Evolutionary conservation across 352 stramenopile genomes (phyloP), one percentile per base, ranked within the genome.

Genomic region (Phytophthora meadii): DNA sequence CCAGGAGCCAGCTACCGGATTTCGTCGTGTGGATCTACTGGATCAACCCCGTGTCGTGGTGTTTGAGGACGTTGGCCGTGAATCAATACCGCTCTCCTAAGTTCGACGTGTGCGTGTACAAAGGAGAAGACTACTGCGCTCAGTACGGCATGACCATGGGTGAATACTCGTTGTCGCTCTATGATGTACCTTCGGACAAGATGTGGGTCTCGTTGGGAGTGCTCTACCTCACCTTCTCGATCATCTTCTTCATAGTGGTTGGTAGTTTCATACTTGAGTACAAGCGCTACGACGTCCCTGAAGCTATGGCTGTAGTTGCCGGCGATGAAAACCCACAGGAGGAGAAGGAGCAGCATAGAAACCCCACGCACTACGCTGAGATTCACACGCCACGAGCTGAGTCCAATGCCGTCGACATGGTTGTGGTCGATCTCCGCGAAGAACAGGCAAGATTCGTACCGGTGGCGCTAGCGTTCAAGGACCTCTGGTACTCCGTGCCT

Each of bases 1-100:
- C 59, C 9, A 19, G 15, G 27, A 53, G 39, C 17, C 40, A 64
- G 47, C 68, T 74, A 5, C 69, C 69, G 10, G 19, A 12, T 37
- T 86, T 75, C 27, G 49, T 76, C n/a, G 60, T 77, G 14, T 90
- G 81, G 78, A 40, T 90, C 39, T 89, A 87, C 56, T 88, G 72
- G 66, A 68, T 88, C 25, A 83, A 86, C 44, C 82, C 81, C 0
- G 22, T 89, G 5, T 48, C 71, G 0, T 89, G 81, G 81, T 65
- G 54, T 5, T 42, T 79, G 24, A 71, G 79, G 4, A 37, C 72
- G 2, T 27, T 84, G 4, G 61, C 59, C 3, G 61, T 81, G 22
- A 77, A 65, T 30, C 60, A 85, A 36, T 85, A 83, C 24, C 54
- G 61, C 14, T 77, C 64, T 9, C 47, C 49, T 0, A 51, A 27